Evolutionary conservation across 2,329 filamentous ascomycete species (phyloP), one percentile per base, ranked within the genome.

Genomic region (Trichoderma koningiopsis): DNA sequence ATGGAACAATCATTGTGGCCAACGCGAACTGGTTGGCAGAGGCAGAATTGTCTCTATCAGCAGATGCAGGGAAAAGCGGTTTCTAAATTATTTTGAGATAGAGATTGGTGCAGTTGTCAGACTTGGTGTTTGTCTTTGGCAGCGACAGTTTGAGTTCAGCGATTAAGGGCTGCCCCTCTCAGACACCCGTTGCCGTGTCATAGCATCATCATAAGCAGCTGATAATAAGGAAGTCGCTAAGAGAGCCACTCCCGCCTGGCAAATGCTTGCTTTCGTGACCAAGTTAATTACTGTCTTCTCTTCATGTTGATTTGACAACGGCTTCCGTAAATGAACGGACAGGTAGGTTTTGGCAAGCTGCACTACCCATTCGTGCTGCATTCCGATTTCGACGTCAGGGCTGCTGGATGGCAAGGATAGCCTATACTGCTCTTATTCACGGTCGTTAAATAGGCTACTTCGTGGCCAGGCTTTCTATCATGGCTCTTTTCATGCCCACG

Each of bases 171-270:
- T 10, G 37, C 37, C 62, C 49, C 61, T 55, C 35, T n/a, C 22
- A 22, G 37, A 24, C 24, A 10, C 11, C n/a, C 16, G 35, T 14
- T 65, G 3, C 31, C 52, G 27, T 47, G 62, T 65, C 62, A 65
- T 57, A 43, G 27, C 35, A 47, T 47, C 62, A 57, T 65, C 35
- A 47, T 65, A 13, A 24, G n/a, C 4, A 24, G 35, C 19, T 65
- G 53, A 10, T n/a, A 33, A 57, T 13, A 27, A 35, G 62, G 52
- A 65, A 65, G 53, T 14, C 40, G 62, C 27, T 47, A 65, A 56
- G n/a, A 40, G 52, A 47, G 62, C 62, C 52, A 57, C 62, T 65
- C 19, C 62, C 53, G 24, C 14, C 16, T 56, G 16, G 31, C 11
- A 7, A 29, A 19, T 27, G 3, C 27, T 4, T 53, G 7, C 1